Base-by-base conservation (phyloP, 2,329 filamentous ascomycete genomes). In the Aspergillus sp. region DNA sequence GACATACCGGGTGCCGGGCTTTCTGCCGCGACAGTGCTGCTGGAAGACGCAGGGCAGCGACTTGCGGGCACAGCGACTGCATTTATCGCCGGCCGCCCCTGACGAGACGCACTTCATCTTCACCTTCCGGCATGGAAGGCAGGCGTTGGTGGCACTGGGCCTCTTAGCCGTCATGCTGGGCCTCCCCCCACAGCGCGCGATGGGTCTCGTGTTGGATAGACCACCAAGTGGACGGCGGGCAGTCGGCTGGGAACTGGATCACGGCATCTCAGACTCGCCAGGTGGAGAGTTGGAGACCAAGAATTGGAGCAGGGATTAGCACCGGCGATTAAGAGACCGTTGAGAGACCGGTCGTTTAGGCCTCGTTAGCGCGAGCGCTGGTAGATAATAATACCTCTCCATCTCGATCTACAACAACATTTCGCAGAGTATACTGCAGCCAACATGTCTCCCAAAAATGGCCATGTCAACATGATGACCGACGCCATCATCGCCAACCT, bases 391-490 rank as follows among this genome's bases (percentile, higher is more conserved):
- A n/a, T n/a, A n/a, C n/a, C n/a, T n/a, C n/a, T n/a, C n/a, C n/a
- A n/a, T n/a, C n/a, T n/a, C n/a, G n/a, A n/a, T n/a, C n/a, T n/a
- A n/a, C n/a, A n/a, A n/a, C n/a, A n/a, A n/a, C n/a, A n/a, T n/a
- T n/a, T n/a, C n/a, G n/a, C n/a, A n/a, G 11, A 17, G n/a, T 15
- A 13, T 15, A 54, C 41, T 38, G 44, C 50, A 20, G 38, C 32
- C 15, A 56, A 52, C 13, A 49, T 7, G 7, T 8, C 47, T 8
- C 15, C 18, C 18, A 49, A 61, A 59, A 51, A 48, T 51, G 58
- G 73, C 76, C 77, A 80, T 62, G 75, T 79, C 59, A 80, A 80
- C 52, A 76, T 79, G 72, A 79, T 79, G 77, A 76, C 73, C 2
- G 77, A 79, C 55, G 77, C 73, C 4, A 72, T 79, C 55, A 76